Evolutionary conservation across 176 grass and related monocot species (phyloP).

Genomic region (Olyra latifolia): DNA sequence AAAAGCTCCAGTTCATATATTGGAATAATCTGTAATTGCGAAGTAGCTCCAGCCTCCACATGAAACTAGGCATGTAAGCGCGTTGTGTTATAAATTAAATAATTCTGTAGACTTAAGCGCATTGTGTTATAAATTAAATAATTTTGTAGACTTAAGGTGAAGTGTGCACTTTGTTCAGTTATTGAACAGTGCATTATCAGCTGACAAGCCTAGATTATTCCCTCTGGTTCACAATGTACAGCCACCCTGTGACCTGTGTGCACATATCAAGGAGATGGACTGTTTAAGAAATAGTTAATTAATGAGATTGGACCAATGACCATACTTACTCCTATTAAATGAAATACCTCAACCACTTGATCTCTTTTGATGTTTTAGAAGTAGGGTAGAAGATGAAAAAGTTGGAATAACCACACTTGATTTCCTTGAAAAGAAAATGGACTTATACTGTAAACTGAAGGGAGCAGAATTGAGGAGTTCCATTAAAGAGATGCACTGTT

Average conservation of each 20-base stretch:
- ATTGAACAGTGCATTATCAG: neutral
- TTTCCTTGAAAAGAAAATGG: neutral
- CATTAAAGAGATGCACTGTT: neutral
- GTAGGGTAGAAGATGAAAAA: neutral
- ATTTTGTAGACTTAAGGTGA: neutral
- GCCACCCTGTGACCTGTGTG: neutral
- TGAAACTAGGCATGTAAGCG: neutral
- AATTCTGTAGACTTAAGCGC: neutral
- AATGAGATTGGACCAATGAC: neutral
- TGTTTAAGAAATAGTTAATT: constrained; percentile 12
- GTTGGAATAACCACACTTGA: neutral
- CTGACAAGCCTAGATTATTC: neutral
- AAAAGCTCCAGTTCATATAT: neutral
- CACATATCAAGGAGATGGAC: neutral
- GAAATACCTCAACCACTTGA: neutral
- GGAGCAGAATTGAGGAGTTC: neutral
- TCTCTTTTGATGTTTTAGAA: neutral
- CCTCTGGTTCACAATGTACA: constrained; percentile 11
- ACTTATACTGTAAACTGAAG: neutral
- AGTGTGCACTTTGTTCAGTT: neutral
- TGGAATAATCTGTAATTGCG: neutral
- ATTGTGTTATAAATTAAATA: neutral
- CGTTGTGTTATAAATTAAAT: neutral
- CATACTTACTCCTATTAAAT: neutral
- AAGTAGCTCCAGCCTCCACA: neutral